Evolutionary conservation across 2,329 filamentous ascomycete genomes (phyloP).

Genomic region (Pseudocercospora eumusae): DNA sequence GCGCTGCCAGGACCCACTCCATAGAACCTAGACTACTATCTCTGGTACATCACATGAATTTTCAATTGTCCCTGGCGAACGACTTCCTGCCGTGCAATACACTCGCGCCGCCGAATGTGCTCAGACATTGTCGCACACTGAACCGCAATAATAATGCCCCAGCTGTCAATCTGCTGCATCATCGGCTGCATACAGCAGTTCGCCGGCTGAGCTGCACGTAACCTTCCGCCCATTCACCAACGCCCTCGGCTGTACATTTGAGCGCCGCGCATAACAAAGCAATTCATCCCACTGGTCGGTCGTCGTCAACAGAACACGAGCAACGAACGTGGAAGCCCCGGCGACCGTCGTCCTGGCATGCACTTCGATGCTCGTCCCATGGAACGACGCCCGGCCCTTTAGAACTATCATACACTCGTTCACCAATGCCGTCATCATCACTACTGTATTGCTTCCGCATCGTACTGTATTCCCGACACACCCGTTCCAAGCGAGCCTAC

Average conservation of each 20-base stretch:
- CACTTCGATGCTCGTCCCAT: background rate
- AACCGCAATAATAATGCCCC: too few species aligned
- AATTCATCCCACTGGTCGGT: conserved; percentile 5
- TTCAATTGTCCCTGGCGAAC: conserved; percentile 8
- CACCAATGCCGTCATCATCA: background rate
- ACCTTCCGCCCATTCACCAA: conserved; percentile 18
- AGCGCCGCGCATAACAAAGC: conserved; percentile 6
- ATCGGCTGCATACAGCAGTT: conserved; percentile 28
- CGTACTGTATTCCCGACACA: conserved; percentile 5
- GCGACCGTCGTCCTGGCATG: conserved; percentile 5
- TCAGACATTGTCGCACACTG: conserved; percentile 21
- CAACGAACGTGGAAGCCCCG: conserved; percentile 11
- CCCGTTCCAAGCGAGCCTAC: conserved; percentile 8
- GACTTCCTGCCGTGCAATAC: background rate
- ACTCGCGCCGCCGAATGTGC: conserved; percentile 10
- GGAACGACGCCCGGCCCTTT: conserved; percentile 7
- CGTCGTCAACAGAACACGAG: background rate
- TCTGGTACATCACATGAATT: conserved; percentile 9
- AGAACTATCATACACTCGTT: too few species aligned
- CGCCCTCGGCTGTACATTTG: conserved; percentile 2
- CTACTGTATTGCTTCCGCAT: conserved; percentile 1
- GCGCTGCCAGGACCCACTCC: background rate
- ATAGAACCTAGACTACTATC: too few species aligned
- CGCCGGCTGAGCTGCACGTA: conserved; percentile 19
- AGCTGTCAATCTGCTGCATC: conserved; percentile 17